Base-by-base conservation (phyloP, 805 yeast genomes). In the Spathaspora passalidarum region DNA sequence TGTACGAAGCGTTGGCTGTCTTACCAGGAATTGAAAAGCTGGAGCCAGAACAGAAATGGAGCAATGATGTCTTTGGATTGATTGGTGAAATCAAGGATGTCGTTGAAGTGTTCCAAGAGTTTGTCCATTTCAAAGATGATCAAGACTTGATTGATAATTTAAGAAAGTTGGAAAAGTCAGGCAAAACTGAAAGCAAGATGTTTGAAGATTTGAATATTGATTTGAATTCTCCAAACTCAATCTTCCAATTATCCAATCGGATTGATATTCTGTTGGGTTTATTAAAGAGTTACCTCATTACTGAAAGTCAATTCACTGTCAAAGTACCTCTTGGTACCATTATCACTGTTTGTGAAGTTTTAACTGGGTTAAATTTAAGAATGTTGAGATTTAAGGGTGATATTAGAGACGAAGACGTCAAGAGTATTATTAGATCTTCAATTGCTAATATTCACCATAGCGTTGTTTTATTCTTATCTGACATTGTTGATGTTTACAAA, bases 251-350 rank as follows among this genome's bases (percentile, higher is more conserved):
- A 18, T 75, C 83, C 2, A 63, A 69, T 35, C 71, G 90, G 59
- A 50, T 85, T 9, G 61, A 68, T 9, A 54, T 76, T 4, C 63
- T 86, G 32, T 60, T 73, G 29, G 68, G 68, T 23, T 53, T 69
- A 22, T 51, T 69, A 29, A 41, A 42, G 47, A 84, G 45, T 43
- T 86, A 50, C 51, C 60, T 47, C 63, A 63, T 74, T 2, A 67
- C 79, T 6, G 76, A 80, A 20, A 81, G 89, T 1, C 79, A 77
- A 35, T 74, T 69, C 53, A 68, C 81, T 10, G 74, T 82, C 7
- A 69, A 74, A 49, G 72, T 86, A 6, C 94, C 95, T 2, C 51
- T 88, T 11, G 91, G 92, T 1, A 55, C 66, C 38, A 57, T 85
- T 2, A 57, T 84, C 4, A 59, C 69, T 7, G 49, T 83, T 41